Conservation (phyloP, 2,329 filamentous ascomycete species). For the Sporothrix luriei region DNA sequence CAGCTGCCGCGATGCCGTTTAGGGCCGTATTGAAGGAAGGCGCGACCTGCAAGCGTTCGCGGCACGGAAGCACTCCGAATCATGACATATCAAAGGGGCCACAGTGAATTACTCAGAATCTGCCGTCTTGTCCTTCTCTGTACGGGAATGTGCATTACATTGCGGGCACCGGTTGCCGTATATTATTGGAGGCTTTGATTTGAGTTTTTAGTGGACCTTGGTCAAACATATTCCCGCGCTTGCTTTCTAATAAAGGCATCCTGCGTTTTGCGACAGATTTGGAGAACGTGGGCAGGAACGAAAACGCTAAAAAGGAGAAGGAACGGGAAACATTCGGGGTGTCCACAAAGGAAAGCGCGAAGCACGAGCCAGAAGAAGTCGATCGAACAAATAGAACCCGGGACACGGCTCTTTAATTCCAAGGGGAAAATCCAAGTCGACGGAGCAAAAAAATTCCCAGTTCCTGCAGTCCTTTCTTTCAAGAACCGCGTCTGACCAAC, state of each 20-base stretch:
- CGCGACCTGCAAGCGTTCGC: background rate
- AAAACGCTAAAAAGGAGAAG: too few relatives aligned
- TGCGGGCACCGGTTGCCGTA: background rate
- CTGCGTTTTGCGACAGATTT: background rate
- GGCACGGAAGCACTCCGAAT: background rate
- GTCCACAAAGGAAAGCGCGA: background rate
- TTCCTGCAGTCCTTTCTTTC: background rate
- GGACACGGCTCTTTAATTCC: background rate
- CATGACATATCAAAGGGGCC: slow-evolving; percentile 5
- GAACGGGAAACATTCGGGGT: background rate
- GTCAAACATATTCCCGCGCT: slow-evolving; percentile 14
- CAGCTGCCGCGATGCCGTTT: slow-evolving; percentile 8
- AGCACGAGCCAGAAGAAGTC: background rate
- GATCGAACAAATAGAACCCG: background rate
- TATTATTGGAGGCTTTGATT: background rate
- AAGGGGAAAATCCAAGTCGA: background rate
- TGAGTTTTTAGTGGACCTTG: background rate
- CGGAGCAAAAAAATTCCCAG: background rate
- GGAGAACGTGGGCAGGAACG: background rate
- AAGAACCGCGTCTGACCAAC: too few relatives aligned
- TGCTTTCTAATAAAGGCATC: slow-evolving; percentile 8
- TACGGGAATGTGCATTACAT: background rate
- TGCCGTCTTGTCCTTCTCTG: too few relatives aligned
- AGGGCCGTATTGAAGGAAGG: background rate
- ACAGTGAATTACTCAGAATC: slow-evolving; percentile 12